These are phyloP conservation scores for Plasmodium coatneyi DNA, from an alignment of 169 alveolate species.

Conservation along the genomic window DNA sequence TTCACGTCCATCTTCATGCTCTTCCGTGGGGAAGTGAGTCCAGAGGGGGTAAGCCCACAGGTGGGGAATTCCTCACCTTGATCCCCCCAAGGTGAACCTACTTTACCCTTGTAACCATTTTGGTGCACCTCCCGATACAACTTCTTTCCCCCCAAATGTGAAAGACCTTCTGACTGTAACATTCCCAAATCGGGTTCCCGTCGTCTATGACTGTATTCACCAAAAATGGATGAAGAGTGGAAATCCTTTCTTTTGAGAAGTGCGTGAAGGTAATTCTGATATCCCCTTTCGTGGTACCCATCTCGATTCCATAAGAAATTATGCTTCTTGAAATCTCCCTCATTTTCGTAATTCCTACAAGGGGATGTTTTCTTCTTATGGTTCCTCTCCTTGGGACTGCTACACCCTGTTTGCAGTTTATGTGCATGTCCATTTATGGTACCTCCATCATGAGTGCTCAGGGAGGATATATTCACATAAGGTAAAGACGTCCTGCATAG, in stretches of 20 bases:
- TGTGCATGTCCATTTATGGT: neutral
- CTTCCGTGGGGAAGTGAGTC: neutral
- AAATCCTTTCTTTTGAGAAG: neutral
- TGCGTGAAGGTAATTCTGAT: neutral
- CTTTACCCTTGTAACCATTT: too few species aligned
- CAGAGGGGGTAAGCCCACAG: neutral
- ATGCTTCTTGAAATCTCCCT: neutral
- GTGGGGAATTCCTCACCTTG: neutral
- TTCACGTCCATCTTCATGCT: neutral
- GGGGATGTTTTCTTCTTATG: neutral
- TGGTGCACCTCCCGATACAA: too few species aligned
- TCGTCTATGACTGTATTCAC: neutral
- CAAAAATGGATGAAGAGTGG: neutral
- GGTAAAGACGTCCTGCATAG: neutral
- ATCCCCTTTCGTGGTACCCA: neutral
- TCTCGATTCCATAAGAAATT: neutral
- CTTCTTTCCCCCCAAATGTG: too few species aligned
- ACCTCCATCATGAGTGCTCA: neutral
- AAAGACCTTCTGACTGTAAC: too few species aligned
- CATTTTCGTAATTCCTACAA: neutral
- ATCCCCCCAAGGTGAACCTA: neutral
- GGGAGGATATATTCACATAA: neutral
- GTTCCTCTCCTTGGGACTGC: neutral
- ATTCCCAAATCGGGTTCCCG: neutral
- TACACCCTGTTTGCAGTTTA: neutral